These are phyloP conservation scores for Ganoderma boninense DNA, from an alignment of 1,284 basidiomycete genomes.

Conservation along the genomic window DNA sequence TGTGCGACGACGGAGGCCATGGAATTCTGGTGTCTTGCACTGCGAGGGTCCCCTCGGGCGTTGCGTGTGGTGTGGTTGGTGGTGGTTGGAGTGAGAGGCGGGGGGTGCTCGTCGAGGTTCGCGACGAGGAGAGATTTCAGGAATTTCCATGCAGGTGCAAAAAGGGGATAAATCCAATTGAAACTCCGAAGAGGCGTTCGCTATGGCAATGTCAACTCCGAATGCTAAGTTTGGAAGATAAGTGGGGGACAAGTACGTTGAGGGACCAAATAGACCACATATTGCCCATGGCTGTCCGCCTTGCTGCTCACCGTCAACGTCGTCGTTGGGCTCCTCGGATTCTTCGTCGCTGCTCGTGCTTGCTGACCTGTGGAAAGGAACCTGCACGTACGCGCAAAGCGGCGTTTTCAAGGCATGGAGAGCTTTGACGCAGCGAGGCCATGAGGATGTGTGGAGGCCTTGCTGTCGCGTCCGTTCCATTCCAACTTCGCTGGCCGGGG, in stretches of 20 bases:
- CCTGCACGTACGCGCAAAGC: not conserved
- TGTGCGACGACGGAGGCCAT: constrained; percentile 32
- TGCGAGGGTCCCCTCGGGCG: not conserved
- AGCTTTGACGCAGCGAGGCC: not conserved
- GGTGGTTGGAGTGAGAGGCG: constrained; percentile 16
- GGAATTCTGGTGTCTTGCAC: constrained; percentile 6
- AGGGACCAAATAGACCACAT: constrained; percentile 21
- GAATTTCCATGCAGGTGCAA: constrained; percentile 25
- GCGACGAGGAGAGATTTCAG: constrained; percentile 33
- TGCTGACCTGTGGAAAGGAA: not conserved
- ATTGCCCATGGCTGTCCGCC: constrained; percentile 18
- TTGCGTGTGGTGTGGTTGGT: constrained; percentile 3
- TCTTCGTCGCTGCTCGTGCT: not conserved
- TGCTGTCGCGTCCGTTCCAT: too few species aligned
- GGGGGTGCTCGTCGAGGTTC: constrained; percentile 30
- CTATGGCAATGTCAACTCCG: constrained; percentile 35
- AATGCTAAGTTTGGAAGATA: constrained; percentile 17
- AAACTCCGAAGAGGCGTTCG: constrained; percentile 32
- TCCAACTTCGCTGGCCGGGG: too few species aligned
- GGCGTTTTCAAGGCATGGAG: constrained; percentile 6
- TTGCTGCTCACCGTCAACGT: not conserved
- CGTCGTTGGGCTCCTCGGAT: not conserved
- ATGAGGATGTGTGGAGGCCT: too few species aligned
- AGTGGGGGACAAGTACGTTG: constrained; percentile 22
- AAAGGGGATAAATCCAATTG: constrained; percentile 29